Percentiles rank a stretch among this genome's conserved stretches.
phyloP scores from a whole-genome alignment of 768 basidiomycete species.

The Leucogyrophana mollusca region DNA sequence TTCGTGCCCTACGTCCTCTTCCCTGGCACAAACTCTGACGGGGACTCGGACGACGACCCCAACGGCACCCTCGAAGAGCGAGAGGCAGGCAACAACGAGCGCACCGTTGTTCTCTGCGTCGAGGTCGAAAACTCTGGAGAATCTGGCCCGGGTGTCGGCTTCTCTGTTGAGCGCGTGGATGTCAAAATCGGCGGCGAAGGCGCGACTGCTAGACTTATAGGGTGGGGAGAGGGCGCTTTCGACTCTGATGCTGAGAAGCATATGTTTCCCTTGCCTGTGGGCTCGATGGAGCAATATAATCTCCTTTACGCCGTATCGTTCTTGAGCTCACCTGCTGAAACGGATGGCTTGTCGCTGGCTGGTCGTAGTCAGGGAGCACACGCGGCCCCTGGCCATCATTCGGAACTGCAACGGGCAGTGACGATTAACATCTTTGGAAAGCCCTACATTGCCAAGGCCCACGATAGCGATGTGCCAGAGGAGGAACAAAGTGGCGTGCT shows the following conservation, averaged over 20 bases:
- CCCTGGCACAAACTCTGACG: slow-evolving; percentile 33
- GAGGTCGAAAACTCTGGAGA: slow-evolving; percentile 86
- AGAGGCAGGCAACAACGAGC: slow-evolving; percentile 75
- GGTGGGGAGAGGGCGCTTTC: slow-evolving; percentile 43
- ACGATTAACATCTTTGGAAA: slow-evolving; percentile 77
- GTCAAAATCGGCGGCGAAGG: slow-evolving; percentile 74
- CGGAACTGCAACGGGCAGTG: slow-evolving; percentile 71
- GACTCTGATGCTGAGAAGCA: slow-evolving; percentile 33
- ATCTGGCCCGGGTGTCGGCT: slow-evolving; percentile 56
- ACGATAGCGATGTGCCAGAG: slow-evolving; percentile 12
- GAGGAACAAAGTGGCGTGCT: slow-evolving; percentile 14
- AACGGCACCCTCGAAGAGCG: slow-evolving; percentile 35
- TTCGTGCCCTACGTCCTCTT: slow-evolving; percentile 85
- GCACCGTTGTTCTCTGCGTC: slow-evolving; percentile 86
- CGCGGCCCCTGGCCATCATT: slow-evolving; percentile 21
- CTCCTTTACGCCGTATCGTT: slow-evolving; percentile 89
- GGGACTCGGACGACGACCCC: slow-evolving; percentile 30
- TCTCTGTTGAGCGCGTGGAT: slow-evolving; percentile 73
- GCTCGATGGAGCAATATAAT: slow-evolving; percentile 79
- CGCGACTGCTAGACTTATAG: slow-evolving; percentile 48
- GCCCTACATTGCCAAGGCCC: slow-evolving; percentile 46
- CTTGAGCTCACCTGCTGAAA: slow-evolving; percentile 60
- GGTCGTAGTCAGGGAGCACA: slow-evolving; percentile 32
- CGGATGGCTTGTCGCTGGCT: slow-evolving; percentile 34
- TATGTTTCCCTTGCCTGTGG: slow-evolving; percentile 73